Conservation (phyloP, 208 protist species). For the Leishmania tarentolae region DNA sequence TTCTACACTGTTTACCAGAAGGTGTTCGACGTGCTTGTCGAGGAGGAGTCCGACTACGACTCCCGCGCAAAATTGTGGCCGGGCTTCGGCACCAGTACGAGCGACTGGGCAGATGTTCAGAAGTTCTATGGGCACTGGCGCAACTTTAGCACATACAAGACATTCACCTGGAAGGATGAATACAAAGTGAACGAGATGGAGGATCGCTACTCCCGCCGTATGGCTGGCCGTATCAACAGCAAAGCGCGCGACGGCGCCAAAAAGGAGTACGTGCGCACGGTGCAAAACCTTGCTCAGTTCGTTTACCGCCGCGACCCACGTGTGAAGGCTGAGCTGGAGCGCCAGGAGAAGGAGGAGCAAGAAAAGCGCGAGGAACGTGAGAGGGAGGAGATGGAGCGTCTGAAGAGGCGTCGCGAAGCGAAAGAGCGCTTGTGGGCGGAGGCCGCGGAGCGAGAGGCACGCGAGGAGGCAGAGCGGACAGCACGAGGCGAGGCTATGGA, state of each 20-base stretch:
- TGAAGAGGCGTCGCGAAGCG: constrained; percentile 62
- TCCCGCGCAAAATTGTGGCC: constrained; percentile 64
- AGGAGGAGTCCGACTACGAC: constrained; percentile 74
- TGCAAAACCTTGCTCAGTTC: constrained; percentile 77
- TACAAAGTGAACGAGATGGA: constrained; percentile 92
- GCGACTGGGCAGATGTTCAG: constrained; percentile 60
- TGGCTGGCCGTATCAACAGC: constrained; percentile 87
- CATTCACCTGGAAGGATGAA: constrained; percentile 90
- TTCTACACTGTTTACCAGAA: constrained; percentile 85
- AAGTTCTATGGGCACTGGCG: constrained; percentile 86
- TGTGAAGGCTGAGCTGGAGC: constrained; percentile 64
- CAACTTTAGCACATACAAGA: constrained; percentile 88
- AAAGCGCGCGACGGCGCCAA: constrained; percentile 78
- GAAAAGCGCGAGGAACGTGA: constrained; percentile 61
- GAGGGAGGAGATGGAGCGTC: constrained; percentile 55
- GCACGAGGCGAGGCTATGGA: constrained; percentile 79
- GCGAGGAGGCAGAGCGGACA: constrained; percentile 66
- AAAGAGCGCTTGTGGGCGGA: constrained; percentile 84
- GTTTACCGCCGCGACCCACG: constrained; percentile 88
- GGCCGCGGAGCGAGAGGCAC: constrained; percentile 81
- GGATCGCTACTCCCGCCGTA: constrained; percentile 84
- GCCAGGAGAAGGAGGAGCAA: constrained; percentile 63
- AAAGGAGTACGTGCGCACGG: constrained; percentile 86
- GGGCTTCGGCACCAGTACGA: constrained; percentile 68
- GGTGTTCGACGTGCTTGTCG: constrained; percentile 73